Base-by-base conservation (phyloP, 306 rosid species). In the Ochetophila trinervis region DNA sequence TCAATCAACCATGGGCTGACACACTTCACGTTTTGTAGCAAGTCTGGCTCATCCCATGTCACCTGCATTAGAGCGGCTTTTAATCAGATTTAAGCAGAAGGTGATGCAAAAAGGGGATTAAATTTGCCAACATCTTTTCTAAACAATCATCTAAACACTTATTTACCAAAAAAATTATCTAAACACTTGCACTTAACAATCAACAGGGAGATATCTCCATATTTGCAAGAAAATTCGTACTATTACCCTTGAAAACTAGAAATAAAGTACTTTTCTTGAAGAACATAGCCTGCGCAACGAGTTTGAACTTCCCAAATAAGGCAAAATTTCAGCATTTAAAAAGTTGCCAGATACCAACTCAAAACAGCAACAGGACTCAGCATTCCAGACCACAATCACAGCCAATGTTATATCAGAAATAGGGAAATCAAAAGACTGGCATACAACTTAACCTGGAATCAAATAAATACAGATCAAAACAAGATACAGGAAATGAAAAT, bases 1-100 rank as follows among this genome's bases (percentile, higher is more conserved):
- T 94, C 99, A 54, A 88, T 82, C 83, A 94, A 74, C 99, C 99
- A 94, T 22, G 99, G 99, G 74, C 86, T 94, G 14, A 94, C 96
- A 1, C 95, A 86, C 91, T 94, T 94, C 88, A 93, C 97, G 61
- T 93, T 88, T 66, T 90, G 94, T n/a, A 93, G 84, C 94, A 93
- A 82, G 76, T 90, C 99, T 35, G 99, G 99, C 44, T 93, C 99
- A 58, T 93, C 99, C 99, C 99, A 93, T 27, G 87, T 77, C 80
- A 93, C 98, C 99, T 93, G 85, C 32, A 77, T 57, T 60, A 64
- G 30, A 20, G 44, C 30, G 3, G 40, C 68, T 52, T 23, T 63
- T 48, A 6, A 72, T 32, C 7, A 12, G 37, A 49, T 36, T 19
- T 54, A 62, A 30, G 17, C 5, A 19, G 37, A 27, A 19, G 22